phyloP scores from a whole-genome alignment of 495 filamentous ascomycete genomes.

The Saxophila tyrrhenica region DNA sequence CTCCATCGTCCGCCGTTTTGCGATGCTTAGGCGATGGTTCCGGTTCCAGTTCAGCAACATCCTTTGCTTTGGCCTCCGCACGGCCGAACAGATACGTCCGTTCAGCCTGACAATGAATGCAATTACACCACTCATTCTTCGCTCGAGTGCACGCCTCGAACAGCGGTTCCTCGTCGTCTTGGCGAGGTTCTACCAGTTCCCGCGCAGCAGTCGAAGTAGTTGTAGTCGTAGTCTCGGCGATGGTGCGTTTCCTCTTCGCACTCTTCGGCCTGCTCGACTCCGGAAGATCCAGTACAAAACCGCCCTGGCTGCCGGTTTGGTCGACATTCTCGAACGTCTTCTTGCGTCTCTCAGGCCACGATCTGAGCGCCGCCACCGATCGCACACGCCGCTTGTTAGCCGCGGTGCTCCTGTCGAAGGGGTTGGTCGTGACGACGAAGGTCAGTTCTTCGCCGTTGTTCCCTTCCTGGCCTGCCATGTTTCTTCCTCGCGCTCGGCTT shows the following conservation, averaged over 20 bases:
- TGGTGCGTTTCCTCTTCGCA: not conserved
- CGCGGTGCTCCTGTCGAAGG: not conserved
- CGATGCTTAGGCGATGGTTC: not conserved
- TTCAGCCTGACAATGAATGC: not conserved
- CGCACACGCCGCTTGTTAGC: constrained; percentile 10
- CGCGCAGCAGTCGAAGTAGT: not conserved
- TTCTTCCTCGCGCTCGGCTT: no score
- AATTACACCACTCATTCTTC: not conserved
- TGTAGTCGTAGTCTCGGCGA: not conserved
- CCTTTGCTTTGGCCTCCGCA: not conserved
- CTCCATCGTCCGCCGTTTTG: not conserved
- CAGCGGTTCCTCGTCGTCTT: not conserved
- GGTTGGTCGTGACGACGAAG: constrained; percentile 13
- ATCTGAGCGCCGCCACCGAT: constrained; percentile 5
- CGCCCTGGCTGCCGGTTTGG: not conserved
- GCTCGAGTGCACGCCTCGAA: not conserved
- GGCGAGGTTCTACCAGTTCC: not conserved
- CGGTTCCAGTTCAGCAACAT: not conserved
- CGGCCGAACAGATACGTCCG: not conserved
- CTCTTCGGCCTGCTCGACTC: not conserved
- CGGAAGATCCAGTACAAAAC: not conserved
- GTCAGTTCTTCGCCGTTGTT: constrained; percentile 3
- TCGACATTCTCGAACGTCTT: constrained; percentile 8
- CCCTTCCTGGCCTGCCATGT: not conserved
- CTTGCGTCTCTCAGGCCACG: constrained; percentile 11